These are phyloP conservation scores for Alnus glutinosa DNA, from an alignment of 306 rosid genomes.

Conservation along the genomic window DNA sequence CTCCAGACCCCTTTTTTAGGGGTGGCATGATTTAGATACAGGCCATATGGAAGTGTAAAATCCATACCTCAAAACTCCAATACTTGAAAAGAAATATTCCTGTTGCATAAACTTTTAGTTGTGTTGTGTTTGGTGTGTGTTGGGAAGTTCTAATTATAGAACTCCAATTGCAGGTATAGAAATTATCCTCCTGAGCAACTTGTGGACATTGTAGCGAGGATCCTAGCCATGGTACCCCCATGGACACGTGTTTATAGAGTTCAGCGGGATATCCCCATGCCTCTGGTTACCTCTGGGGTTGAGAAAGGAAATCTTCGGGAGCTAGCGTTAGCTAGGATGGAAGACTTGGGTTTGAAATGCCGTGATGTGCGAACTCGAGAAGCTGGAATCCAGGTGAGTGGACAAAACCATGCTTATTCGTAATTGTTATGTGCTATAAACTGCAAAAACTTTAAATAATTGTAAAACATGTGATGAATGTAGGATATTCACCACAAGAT, in stretches of 20 bases:
- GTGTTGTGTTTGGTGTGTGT: constrained; percentile 1
- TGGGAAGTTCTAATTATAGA: constrained; percentile 9
- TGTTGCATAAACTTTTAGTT: background rate
- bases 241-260: constrained; percentile 99
- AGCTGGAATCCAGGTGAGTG: constrained; percentile 93
- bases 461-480: background rate
- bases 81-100: background rate
- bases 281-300: constrained; percentile 94
- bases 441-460: constrained; percentile 10
- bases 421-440: constrained; percentile 9
- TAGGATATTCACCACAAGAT: constrained; percentile 96
- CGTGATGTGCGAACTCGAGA: constrained; percentile 97
- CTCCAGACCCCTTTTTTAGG: background rate
- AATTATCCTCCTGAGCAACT: constrained; percentile 98
- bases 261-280: constrained; percentile 99
- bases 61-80: background rate
- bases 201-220: constrained; percentile 93
- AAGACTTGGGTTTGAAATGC: constrained; percentile 91
- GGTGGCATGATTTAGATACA: background rate
- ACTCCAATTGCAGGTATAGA: constrained; percentile 68
- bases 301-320: constrained; percentile 97
- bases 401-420: constrained; percentile 16
- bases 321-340: constrained; percentile 96
- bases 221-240: constrained; percentile 95
- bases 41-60: background rate